phyloP scores from a whole-genome alignment of 345 rosid species.

The Salix purpurea region DNA sequence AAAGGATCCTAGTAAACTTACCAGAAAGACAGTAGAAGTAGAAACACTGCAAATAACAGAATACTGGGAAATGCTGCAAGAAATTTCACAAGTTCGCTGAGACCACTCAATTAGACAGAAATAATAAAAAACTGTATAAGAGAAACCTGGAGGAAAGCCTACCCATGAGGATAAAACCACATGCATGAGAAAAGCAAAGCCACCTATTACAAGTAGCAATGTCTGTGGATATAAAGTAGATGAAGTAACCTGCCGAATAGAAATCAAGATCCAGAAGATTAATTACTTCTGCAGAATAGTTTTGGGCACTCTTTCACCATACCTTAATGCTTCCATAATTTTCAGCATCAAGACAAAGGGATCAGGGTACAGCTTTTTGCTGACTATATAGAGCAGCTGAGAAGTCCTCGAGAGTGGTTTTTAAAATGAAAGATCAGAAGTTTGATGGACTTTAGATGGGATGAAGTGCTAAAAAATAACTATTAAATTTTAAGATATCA shows the following conservation, averaged over 20 bases:
- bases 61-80: constrained; percentile 59
- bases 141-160: constrained; percentile 16
- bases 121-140: background rate
- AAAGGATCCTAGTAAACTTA: constrained; percentile 20
- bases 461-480: background rate
- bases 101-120: constrained; percentile 12
- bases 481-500: background rate
- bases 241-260: constrained; percentile 44
- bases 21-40: constrained; percentile 70
- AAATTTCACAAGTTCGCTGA: constrained; percentile 1
- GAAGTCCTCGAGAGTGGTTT: background rate
- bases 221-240: constrained; percentile 43
- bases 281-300: background rate
- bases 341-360: background rate
- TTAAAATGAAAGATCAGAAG: background rate
- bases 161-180: constrained; percentile 68
- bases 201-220: constrained; percentile 49
- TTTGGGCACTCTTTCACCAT: background rate
- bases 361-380: background rate
- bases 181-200: constrained; percentile 54
- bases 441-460: background rate
- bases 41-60: constrained; percentile 52
- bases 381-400: background rate
- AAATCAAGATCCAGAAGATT: background rate
- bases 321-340: background rate